Evolutionary conservation across 2,329 filamentous ascomycete genomes (phyloP).

Genomic region (Microdochium nivale): DNA sequence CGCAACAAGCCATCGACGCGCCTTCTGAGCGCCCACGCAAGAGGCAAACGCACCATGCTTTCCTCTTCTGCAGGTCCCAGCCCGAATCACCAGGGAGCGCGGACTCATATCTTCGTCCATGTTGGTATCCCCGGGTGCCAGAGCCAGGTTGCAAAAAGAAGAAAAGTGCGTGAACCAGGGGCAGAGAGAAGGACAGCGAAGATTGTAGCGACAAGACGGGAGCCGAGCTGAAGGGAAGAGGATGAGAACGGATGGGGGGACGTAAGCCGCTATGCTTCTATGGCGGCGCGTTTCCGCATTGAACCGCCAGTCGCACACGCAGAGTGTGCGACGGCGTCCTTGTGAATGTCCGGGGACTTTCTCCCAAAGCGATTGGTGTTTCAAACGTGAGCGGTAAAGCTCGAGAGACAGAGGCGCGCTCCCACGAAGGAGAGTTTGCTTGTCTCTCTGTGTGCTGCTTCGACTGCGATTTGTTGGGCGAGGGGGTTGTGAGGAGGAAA

Average conservation of each 20-base stretch:
- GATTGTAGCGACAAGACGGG: slow-evolving; percentile 1
- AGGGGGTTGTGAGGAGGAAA: slow-evolving; percentile 57
- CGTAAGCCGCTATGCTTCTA: slow-evolving; percentile 96
- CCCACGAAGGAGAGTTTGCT: slow-evolving; percentile 18
- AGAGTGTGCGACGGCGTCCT: slow-evolving; percentile 3
- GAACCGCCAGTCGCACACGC: slow-evolving; percentile 33
- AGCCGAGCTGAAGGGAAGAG: background rate
- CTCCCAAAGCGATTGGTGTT: slow-evolving; percentile 77
- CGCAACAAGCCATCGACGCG: slow-evolving; percentile 12
- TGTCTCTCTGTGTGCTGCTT: slow-evolving; percentile 86
- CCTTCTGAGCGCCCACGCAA: slow-evolving; percentile 8
- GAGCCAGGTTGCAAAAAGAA: slow-evolving; percentile 2
- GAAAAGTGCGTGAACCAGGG: slow-evolving; percentile 2
- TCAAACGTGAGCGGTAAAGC: background rate
- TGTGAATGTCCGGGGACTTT: slow-evolving; percentile 95
- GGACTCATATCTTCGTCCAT: slow-evolving; percentile 91
- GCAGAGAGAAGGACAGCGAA: slow-evolving; percentile 5
- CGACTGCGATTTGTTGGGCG: slow-evolving; percentile 99
- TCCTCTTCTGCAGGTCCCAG: slow-evolving; percentile 3
- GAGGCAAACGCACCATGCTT: slow-evolving; percentile 3
- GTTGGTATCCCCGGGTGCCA: slow-evolving; percentile 33
- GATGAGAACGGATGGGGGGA: slow-evolving; percentile 33
- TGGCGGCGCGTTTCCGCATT: slow-evolving; percentile 98
- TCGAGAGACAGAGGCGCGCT: slow-evolving; percentile 3
- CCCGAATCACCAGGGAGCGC: slow-evolving; percentile 29